phyloP scores from a whole-genome alignment of 805 yeast species.

The Yarrowia sp. region DNA sequence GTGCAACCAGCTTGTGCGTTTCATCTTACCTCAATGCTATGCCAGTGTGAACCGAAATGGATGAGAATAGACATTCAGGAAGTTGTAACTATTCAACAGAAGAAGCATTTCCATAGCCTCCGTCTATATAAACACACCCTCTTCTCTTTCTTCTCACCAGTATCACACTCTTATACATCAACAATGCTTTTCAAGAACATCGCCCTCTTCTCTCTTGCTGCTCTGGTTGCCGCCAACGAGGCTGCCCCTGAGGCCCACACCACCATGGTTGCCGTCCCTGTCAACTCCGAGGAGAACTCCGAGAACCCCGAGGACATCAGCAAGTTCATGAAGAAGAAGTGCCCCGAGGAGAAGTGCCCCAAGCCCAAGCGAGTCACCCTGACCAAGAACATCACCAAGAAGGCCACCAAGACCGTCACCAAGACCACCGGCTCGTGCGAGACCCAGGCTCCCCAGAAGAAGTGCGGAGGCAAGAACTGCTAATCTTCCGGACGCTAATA shows the following conservation, averaged over 20 bases:
- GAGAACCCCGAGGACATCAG: constrained; percentile 33
- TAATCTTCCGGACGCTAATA: not conserved
- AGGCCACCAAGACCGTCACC: constrained; percentile 19
- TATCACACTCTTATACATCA: not conserved
- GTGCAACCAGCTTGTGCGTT: no score
- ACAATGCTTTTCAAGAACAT: constrained; percentile 34
- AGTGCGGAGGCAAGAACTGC: constrained; percentile 34
- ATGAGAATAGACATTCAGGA: not conserved
- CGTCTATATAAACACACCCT: not conserved
- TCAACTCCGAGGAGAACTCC: not conserved
- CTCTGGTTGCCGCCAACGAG: constrained; percentile 32
- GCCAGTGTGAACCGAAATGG: not conserved
- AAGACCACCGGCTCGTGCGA: constrained; percentile 26
- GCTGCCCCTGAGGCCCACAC: constrained; percentile 16
- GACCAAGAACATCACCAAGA: constrained; percentile 33
- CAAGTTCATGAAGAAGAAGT: constrained; percentile 20
- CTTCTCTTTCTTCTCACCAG: not conserved
- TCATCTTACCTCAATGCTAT: not conserved
- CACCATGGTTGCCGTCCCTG: constrained; percentile 8
- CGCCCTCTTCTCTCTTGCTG: constrained; percentile 29
- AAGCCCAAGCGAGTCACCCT: constrained; percentile 27
- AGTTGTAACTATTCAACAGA: not conserved
- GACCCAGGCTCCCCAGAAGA: constrained; percentile 35
- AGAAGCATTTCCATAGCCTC: no score
- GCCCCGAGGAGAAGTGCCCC: constrained; percentile 32